Conservation (phyloP, 2,329 filamentous ascomycete species). For the Monilinia fructigena region DNA sequence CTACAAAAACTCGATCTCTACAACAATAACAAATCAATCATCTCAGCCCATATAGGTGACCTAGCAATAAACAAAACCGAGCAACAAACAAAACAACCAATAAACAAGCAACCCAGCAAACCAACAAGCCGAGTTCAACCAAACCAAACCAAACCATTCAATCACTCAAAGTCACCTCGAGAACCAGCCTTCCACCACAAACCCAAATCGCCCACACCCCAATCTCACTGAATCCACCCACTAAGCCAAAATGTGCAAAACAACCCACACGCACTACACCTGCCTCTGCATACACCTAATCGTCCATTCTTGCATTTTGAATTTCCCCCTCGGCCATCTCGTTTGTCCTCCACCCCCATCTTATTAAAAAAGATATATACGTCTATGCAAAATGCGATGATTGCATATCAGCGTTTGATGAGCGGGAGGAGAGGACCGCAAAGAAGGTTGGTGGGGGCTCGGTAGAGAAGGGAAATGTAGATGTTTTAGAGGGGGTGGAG, state of each 20-base stretch:
- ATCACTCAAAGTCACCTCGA: not conserved
- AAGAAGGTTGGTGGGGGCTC: not conserved
- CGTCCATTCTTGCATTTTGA: not conserved
- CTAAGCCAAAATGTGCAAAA: conserved; percentile 1
- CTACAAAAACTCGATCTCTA: not conserved
- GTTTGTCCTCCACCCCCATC: not conserved
- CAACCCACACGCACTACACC: conserved; percentile 4
- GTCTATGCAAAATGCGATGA: conserved; percentile 3
- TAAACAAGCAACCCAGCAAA: too few relatives aligned
- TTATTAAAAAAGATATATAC: conserved; percentile 1
- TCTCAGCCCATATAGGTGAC: too few relatives aligned
- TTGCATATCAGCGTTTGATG: not conserved
- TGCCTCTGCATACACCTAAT: not conserved
- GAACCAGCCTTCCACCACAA: not conserved
- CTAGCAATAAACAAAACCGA: too few relatives aligned
- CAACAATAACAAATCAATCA: too few relatives aligned
- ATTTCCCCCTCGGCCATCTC: not conserved
- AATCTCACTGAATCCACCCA: not conserved
- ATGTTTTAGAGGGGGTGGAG: not conserved
- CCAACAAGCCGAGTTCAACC: too few relatives aligned
- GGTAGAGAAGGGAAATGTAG: not conserved
- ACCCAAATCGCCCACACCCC: not conserved
- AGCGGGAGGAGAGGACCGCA: not conserved
- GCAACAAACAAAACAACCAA: too few relatives aligned
- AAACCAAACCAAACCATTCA: too few relatives aligned